These are phyloP conservation scores for Trichosporon faecale DNA, from an alignment of 1,284 basidiomycete species.

Conservation along the genomic window DNA sequence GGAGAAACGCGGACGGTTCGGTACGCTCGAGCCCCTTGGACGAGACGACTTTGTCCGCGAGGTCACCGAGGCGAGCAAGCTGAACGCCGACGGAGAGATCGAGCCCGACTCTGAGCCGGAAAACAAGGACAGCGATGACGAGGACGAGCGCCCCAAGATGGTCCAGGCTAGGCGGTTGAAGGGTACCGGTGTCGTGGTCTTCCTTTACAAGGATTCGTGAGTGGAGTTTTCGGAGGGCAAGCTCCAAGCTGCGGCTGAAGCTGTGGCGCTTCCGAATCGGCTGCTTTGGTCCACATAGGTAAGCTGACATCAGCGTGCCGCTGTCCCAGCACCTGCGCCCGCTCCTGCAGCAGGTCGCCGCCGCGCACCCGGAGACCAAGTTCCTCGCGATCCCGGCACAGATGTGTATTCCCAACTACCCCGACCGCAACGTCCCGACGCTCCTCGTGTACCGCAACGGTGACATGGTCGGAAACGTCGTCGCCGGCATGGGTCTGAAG, in stretches of 20 bases:
- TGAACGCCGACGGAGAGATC: slow-evolving; percentile 62
- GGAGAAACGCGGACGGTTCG: slow-evolving; percentile 69
- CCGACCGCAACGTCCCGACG: slow-evolving; percentile 87
- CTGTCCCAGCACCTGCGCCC: slow-evolving; percentile 71
- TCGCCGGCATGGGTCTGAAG: slow-evolving; percentile 61
- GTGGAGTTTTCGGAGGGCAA: slow-evolving; percentile 24
- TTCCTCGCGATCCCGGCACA: slow-evolving; percentile 94
- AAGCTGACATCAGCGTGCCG: slow-evolving; percentile 59
- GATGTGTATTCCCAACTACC: slow-evolving; percentile 94
- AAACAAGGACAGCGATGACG: slow-evolving; percentile 43
- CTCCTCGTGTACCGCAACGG: slow-evolving; percentile 89
- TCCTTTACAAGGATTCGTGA: slow-evolving; percentile 58
- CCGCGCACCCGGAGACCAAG: slow-evolving; percentile 82
- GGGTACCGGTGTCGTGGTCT: slow-evolving; percentile 59
- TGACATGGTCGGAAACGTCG: slow-evolving; percentile 78
- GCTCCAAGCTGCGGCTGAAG: not conserved
- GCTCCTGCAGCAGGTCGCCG: slow-evolving; percentile 71
- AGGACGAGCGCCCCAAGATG: slow-evolving; percentile 40
- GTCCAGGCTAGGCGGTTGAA: slow-evolving; percentile 35
- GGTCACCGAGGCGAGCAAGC: slow-evolving; percentile 85
- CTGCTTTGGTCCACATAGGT: not conserved
- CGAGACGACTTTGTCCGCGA: slow-evolving; percentile 92
- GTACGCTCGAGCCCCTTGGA: slow-evolving; percentile 81
- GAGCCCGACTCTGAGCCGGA: slow-evolving; percentile 53
- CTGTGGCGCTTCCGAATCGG: too few species aligned